Percentiles rank a stretch among this genome's conserved stretches.
These are phyloP conservation scores for Globisporangium nunn DNA, from an alignment of 352 stramenopile species.

Conservation along the genomic window DNA sequence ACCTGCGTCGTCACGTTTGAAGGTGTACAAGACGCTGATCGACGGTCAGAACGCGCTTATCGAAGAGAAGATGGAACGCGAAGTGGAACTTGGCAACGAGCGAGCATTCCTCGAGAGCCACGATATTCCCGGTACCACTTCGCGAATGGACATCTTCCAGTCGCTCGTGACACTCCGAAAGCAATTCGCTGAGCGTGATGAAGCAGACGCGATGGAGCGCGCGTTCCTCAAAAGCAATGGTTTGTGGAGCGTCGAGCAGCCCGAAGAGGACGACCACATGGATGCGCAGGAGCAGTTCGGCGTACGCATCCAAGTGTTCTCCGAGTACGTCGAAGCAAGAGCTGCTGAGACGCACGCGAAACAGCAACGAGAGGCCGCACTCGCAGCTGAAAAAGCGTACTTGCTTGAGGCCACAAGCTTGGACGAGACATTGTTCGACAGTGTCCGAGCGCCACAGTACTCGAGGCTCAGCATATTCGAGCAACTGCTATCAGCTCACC, in stretches of 20 bases:
- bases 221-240: constrained; percentile 9
- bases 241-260: constrained; percentile 1
- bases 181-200: constrained; percentile 3
- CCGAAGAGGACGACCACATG: neutral
- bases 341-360: constrained; percentile 3
- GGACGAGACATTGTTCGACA: neutral
- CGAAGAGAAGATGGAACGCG: constrained; percentile 52
- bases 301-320: constrained; percentile 10
- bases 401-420: neutral
- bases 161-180: constrained; percentile 15
- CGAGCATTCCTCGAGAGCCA: constrained; percentile 24
- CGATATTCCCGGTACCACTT: constrained; percentile 3
- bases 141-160: constrained; percentile 16
- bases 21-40: constrained; percentile 37
- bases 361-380: neutral
- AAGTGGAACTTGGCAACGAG: constrained; percentile 28
- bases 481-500: constrained; percentile 4
- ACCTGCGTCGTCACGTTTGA: constrained; percentile 18
- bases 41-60: constrained; percentile 36
- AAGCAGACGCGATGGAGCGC: constrained; percentile 9
- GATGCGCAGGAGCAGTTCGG: constrained; percentile 14
- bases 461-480: constrained; percentile 12
- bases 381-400: constrained; percentile 6
- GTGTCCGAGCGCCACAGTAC: constrained; percentile 3
- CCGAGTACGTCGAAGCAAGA: constrained; percentile 5